Evolutionary conservation across 2,329 filamentous ascomycete genomes (phyloP), one percentile per base, ranked within the genome.

Genomic region (Aaosphaeria pasadenensis): DNA sequence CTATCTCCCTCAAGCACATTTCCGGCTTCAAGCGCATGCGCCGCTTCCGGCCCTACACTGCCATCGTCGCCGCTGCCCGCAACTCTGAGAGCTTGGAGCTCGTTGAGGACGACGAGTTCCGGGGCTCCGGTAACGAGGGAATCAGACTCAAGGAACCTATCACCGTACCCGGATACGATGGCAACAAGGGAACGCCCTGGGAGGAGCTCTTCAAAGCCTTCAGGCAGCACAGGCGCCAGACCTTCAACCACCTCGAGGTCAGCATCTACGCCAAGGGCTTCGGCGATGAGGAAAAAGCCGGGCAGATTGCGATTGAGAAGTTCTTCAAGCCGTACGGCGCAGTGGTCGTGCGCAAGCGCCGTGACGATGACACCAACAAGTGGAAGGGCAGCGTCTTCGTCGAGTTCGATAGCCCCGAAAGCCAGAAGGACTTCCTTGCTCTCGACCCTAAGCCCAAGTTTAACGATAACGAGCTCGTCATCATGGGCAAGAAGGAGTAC

Each of bases 381-480:
- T 99, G 97, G 85, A 99, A 99, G 81, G 91, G 92, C 59, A 96
- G 90, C 58, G 89, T 96, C 49, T 97, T 96, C 67, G 89, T 96
- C 56, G 92, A 96, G 72, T 99, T 97, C 71, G 80, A 83, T 53
- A 82, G 83, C 43, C 86, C 91, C 63, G 89, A 95, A 58, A 80
- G 83, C 24, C 86, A 89, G 62, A 80, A 91, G 69, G 84, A 84
- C 50, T 99, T 99, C 74, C 75, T 96, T 52, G 83, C 77, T 11
- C 75, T 90, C 38, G 87, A 95, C 46, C 86, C 89, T 17, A 85
- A 87, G 70, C 94, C 94, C 50, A 83, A 86, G 69, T 99, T 85
- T 84, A 85, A 95, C 71, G 91, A 81, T 44, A 79, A 88, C 57
- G 85, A 89, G 32, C 79, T 97, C 44, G 75, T 85, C 67, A 86